Conservation (phyloP, 306 rosid species). For the Glycine tomentella region DNA sequence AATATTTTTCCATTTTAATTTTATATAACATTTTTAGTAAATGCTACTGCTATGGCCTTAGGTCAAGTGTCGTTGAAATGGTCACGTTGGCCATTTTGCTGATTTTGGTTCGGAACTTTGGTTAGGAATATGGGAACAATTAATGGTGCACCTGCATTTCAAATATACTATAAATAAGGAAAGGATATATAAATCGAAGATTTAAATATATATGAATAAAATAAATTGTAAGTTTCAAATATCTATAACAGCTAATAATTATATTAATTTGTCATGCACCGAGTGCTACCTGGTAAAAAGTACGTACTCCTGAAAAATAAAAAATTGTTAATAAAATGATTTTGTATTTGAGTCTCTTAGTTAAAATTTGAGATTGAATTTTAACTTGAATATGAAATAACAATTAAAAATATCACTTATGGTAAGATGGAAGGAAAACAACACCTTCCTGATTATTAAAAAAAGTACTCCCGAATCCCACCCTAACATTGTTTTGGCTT, state of each 20-base stretch:
- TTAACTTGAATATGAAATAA: not conserved
- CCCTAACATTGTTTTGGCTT: slow-evolving; percentile 9
- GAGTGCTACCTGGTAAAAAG: not conserved
- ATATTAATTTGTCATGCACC: not conserved
- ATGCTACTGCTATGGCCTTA: too few relatives aligned
- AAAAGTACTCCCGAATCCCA: not conserved
- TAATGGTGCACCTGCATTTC: not conserved
- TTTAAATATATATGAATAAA: too few relatives aligned
- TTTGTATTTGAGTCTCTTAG: not conserved
- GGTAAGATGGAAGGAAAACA: too few relatives aligned
- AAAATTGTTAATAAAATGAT: too few relatives aligned
- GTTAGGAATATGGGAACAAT: not conserved
- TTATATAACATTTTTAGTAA: not conserved
- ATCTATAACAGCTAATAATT: not conserved
- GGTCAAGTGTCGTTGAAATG: not conserved
- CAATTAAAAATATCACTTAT: too few relatives aligned
- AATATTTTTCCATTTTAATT: too few relatives aligned
- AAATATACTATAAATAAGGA: not conserved
- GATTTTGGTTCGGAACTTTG: not conserved
- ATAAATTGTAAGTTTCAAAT: too few relatives aligned
- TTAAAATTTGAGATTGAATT: not conserved
- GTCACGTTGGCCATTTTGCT: not conserved
- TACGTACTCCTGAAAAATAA: not conserved
- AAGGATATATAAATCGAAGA: too few relatives aligned
- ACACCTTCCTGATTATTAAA: too few relatives aligned